Conservation (phyloP, 1,139 yeast species). For the Geotrichum histeridarum region DNA sequence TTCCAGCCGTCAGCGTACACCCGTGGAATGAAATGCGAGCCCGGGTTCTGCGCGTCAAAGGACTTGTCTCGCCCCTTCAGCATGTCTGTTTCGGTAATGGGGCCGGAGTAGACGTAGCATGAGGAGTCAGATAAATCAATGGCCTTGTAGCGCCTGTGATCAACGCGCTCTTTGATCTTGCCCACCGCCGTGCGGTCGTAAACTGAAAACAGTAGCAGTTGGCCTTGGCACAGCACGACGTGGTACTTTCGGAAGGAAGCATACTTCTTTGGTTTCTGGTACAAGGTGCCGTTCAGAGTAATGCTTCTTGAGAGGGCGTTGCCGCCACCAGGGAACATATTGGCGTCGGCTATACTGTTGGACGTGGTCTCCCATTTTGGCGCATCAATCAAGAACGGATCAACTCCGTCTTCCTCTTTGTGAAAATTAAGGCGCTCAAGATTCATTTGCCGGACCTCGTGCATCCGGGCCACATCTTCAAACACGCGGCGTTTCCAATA, state of each 20-base stretch:
- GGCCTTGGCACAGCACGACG: constrained; percentile 68
- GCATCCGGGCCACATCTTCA: constrained; percentile 42
- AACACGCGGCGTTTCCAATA: constrained; percentile 57
- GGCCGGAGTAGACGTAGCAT: constrained; percentile 66
- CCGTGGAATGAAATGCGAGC: constrained; percentile 58
- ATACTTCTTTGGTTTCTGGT: constrained; percentile 64
- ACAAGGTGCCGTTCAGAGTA: constrained; percentile 56
- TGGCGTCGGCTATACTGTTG: constrained; percentile 47
- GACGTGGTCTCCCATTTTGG: constrained; percentile 50
- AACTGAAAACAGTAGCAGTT: constrained; percentile 46
- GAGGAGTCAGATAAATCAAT: constrained; percentile 57
- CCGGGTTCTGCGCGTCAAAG: constrained; percentile 49
- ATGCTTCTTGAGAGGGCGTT: constrained; percentile 55
- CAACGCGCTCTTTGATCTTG: constrained; percentile 21
- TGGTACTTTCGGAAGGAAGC: constrained; percentile 56
- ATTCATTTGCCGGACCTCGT: constrained; percentile 46
- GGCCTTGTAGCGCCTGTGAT: constrained; percentile 25
- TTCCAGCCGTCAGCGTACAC: constrained; percentile 79
- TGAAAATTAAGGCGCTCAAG: constrained; percentile 46
- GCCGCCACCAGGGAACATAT: constrained; percentile 32
- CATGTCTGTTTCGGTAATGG: constrained; percentile 54
- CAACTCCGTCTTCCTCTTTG: constrained; percentile 41
- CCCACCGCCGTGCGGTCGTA: constrained; percentile 42
- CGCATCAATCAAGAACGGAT: constrained; percentile 25
- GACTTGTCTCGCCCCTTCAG: constrained; percentile 43